Evolutionary conservation across 768 basidiomycete genomes (phyloP).

Genomic region (Russula olivacea): DNA sequence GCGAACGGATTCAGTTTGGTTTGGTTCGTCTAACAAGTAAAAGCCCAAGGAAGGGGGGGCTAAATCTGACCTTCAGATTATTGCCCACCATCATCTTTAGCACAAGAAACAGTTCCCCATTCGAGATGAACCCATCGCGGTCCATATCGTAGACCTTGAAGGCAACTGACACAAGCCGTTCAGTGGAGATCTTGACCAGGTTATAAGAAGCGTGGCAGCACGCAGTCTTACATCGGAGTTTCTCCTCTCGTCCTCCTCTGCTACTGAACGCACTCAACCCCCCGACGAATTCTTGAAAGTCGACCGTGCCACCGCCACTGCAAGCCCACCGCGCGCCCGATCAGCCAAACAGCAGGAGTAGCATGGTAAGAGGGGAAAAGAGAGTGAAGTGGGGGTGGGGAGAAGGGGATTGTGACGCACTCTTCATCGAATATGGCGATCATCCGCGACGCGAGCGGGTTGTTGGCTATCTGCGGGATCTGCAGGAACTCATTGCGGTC

Average conservation of each 20-base stretch:
- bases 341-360: not conserved
- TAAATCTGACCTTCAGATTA: conserved; percentile 76
- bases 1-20: not conserved
- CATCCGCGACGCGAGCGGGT: conserved; percentile 94
- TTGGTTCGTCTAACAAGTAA: not conserved
- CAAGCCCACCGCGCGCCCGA: not conserved
- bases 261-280: conserved; percentile 97
- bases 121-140: conserved; percentile 94
- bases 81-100: conserved; percentile 99
- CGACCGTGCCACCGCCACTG: conserved; percentile 96
- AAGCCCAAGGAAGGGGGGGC: not conserved
- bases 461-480: conserved; percentile 98
- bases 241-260: conserved; percentile 94
- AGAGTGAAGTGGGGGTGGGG: not conserved
- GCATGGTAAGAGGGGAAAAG: not conserved
- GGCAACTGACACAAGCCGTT: conserved; percentile 55
- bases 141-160: conserved; percentile 99
- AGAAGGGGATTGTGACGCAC: conserved; percentile 38
- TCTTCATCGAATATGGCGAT: conserved; percentile 99
- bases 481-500: conserved; percentile 98
- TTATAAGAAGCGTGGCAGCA: not conserved
- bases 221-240: conserved; percentile 64
- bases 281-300: conserved; percentile 98
- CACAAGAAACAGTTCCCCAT: conserved; percentile 96
- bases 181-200: not conserved